Percentiles rank a stretch among this genome's conserved stretches.
phyloP scores from a whole-genome alignment of 805 yeast genomes.

The Groenewaldozyma tartarivorans region DNA sequence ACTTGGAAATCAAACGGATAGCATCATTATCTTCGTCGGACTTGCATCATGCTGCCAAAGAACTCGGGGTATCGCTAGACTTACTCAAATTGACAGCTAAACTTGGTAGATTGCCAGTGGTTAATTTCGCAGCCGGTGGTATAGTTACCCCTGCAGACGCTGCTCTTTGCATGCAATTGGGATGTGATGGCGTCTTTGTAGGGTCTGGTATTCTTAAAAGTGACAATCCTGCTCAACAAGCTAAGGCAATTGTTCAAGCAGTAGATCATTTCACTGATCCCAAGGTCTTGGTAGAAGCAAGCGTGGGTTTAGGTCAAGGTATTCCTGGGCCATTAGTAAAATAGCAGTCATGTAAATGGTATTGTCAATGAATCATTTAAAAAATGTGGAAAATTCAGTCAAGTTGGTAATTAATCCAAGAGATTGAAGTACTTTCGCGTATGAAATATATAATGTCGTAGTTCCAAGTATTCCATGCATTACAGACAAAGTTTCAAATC shows the following conservation, averaged over 20 bases:
- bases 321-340: conserved; percentile 66
- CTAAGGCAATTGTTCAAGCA: conserved; percentile 71
- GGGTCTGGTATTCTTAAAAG: conserved; percentile 76
- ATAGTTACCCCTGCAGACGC: conserved; percentile 86
- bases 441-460: too few species aligned
- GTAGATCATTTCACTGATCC: conserved; percentile 64
- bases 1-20: conserved; percentile 43
- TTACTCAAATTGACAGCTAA: conserved; percentile 40
- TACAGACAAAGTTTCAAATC: too few species aligned
- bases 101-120: conserved; percentile 64
- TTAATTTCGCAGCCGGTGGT: conserved; percentile 83
- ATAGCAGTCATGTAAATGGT: too few species aligned
- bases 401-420: too few species aligned
- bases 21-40: conserved; percentile 35
- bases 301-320: conserved; percentile 63
- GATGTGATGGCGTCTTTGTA: conserved; percentile 72
- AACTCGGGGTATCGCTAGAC: conserved; percentile 50
- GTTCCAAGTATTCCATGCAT: too few species aligned
- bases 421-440: too few species aligned
- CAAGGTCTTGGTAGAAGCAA: conserved; percentile 47
- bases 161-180: conserved; percentile 70
- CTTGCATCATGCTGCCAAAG: conserved; percentile 42
- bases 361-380: too few species aligned
- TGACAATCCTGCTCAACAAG: conserved; percentile 60
- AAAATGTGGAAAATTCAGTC: too few species aligned